phyloP scores from a whole-genome alignment of 2,329 filamentous ascomycete species.

The Penicillium sp. region DNA sequence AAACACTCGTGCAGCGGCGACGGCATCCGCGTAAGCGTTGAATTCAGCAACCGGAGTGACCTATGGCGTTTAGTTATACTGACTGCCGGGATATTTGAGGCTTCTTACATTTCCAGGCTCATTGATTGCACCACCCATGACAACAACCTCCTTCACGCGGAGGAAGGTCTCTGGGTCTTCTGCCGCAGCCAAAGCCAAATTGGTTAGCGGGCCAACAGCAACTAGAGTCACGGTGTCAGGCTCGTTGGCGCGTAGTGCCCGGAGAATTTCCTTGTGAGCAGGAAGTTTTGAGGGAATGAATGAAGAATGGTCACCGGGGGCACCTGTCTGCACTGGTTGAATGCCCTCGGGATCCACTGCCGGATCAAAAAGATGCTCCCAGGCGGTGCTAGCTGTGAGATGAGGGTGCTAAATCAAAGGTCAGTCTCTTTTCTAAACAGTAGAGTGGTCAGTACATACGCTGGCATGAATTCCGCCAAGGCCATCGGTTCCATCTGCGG shows the following conservation, averaged over 20 bases:
- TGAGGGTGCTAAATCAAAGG: slow-evolving; percentile 62
- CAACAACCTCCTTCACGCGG: slow-evolving; percentile 82
- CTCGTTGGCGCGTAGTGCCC: slow-evolving; percentile 78
- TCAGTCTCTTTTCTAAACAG: not conserved
- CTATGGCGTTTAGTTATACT: not conserved
- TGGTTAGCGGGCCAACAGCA: slow-evolving; percentile 89
- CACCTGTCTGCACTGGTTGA: slow-evolving; percentile 44
- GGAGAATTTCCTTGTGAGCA: slow-evolving; percentile 86
- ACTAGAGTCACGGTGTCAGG: slow-evolving; percentile 85
- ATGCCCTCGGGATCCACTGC: slow-evolving; percentile 47
- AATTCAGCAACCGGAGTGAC: slow-evolving; percentile 84
- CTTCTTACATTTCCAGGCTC: slow-evolving; percentile 75
- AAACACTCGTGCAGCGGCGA: slow-evolving; percentile 74
- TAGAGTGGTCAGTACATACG: slow-evolving; percentile 30
- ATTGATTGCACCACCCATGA: slow-evolving; percentile 89
- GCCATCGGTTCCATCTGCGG: slow-evolving; percentile 71
- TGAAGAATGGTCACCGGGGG: slow-evolving; percentile 50
- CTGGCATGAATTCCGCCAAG: slow-evolving; percentile 70
- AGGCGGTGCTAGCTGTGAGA: slow-evolving; percentile 71
- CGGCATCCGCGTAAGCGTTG: slow-evolving; percentile 87
- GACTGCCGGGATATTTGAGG: not conserved
- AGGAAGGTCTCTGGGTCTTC: slow-evolving; percentile 89
- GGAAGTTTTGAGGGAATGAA: slow-evolving; percentile 75
- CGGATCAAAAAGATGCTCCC: slow-evolving; percentile 67
- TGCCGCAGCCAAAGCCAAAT: slow-evolving; percentile 82